phyloP scores from a whole-genome alignment of 495 filamentous ascomycete genomes.

The Xylaria intraflava region DNA sequence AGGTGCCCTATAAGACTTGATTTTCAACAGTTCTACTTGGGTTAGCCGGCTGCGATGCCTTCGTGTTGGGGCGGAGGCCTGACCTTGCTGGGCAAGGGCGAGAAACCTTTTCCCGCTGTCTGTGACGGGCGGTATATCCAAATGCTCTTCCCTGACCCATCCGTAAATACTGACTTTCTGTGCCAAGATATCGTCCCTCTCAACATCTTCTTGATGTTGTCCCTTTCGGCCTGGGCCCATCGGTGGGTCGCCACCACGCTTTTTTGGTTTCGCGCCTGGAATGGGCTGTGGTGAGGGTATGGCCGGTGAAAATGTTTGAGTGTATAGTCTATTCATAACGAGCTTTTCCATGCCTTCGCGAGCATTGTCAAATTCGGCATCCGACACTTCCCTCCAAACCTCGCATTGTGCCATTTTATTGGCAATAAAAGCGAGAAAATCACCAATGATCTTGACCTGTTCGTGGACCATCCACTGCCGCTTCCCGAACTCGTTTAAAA shows the following conservation, averaged over 20 bases:
- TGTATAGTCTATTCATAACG: conserved; percentile 96
- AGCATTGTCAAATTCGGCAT: conserved; percentile 97
- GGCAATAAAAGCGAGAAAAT: conserved; percentile 95
- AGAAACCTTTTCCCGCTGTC: conserved; percentile 83
- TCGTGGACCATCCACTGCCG: conserved; percentile 99
- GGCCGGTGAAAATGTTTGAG: conserved; percentile 91
- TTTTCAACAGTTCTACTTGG: conserved; percentile 74
- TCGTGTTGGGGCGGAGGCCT: conserved; percentile 13
- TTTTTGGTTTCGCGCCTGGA: conserved; percentile 60
- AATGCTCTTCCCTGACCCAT: conserved; percentile 89
- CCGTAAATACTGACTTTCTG: conserved; percentile 96
- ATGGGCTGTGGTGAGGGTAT: conserved; percentile 77
- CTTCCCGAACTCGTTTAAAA: conserved; percentile 91
- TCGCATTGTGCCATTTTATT: conserved; percentile 99
- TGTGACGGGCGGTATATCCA: conserved; percentile 85
- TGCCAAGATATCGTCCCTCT: conserved; percentile 86
- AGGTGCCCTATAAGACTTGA: conserved; percentile 90
- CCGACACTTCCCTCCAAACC: conserved; percentile 91
- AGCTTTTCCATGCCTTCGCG: conserved; percentile 99
- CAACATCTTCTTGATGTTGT: conserved; percentile 97
- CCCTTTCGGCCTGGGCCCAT: conserved; percentile 79
- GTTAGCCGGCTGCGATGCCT: conserved; percentile 19
- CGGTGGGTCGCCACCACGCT: conserved; percentile 58
- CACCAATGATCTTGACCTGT: conserved; percentile 96
- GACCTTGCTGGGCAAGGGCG: conserved; percentile 79